These are phyloP conservation scores for Pholiota microspora DNA, from an alignment of 768 basidiomycete genomes.

Conservation along the genomic window DNA sequence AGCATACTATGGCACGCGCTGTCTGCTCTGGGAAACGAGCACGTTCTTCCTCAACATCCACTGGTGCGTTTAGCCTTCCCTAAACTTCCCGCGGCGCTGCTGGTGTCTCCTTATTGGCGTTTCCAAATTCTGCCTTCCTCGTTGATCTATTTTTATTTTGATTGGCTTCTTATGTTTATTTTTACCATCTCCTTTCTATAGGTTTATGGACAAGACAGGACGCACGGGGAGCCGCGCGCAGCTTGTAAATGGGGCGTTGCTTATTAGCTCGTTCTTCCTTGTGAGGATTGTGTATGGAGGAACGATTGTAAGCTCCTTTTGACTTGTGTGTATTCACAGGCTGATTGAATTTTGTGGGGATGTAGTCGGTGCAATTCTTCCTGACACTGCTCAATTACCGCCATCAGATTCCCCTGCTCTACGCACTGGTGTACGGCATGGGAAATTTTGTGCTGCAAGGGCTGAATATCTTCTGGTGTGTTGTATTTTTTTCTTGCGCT, in stretches of 20 bases:
- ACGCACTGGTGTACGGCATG: conserved; percentile 46
- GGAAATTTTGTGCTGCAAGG: conserved; percentile 68
- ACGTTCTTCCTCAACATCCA: conserved; percentile 89
- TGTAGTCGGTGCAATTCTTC: conserved; percentile 67
- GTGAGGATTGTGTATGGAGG: conserved; percentile 74
- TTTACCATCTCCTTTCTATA: conserved; percentile 23
- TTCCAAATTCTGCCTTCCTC: too few species aligned
- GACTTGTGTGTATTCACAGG: not conserved
- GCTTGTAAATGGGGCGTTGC: conserved; percentile 66
- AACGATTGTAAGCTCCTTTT: conserved; percentile 34
- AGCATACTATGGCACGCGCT: conserved; percentile 75
- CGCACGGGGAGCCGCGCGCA: conserved; percentile 68
- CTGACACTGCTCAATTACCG: conserved; percentile 55
- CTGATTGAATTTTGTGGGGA: not conserved
- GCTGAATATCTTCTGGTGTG: conserved; percentile 82
- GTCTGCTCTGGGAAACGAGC: conserved; percentile 82
- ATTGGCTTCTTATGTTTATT: too few species aligned
- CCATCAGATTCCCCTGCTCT: conserved; percentile 48
- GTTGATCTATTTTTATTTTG: not conserved
- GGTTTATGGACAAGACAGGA: conserved; percentile 77
- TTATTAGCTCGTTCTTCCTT: conserved; percentile 67
- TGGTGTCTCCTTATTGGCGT: too few species aligned
- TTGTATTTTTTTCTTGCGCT: conserved; percentile 8
- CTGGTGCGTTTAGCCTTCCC: conserved; percentile 48
- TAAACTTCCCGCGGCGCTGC: not conserved